Base-by-base conservation (phyloP, 1,284 basidiomycete species). In the Irpex sp. region DNA sequence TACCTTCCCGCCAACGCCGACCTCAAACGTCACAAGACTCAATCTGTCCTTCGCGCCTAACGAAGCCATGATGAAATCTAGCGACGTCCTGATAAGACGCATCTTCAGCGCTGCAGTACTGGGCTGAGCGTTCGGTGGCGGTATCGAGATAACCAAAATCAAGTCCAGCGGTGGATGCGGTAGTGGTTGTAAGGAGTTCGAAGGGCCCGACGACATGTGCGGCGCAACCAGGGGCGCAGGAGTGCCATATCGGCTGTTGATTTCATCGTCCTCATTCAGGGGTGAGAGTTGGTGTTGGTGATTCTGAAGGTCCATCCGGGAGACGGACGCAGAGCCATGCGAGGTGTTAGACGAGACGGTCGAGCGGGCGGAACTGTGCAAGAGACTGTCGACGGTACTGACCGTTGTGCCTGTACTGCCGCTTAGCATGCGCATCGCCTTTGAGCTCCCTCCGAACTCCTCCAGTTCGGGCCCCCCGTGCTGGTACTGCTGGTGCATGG, bases 141-240 rank as follows among this genome's bases (percentile, higher is more conserved):
- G 95, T 0, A 98, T 80, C 1, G 95, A 94, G 49, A 98, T 78
- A 61, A 98, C 93, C 59, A 98, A 83, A 70, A 98, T 93, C 60
- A 99, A 83, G 74, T 99, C 97, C 69, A 97, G 80, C 0, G 95
- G 85, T 0, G 95, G 90, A 73, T 98, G 95, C 15, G 87, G 83
- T 2, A 96, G 83, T 6, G 92, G 92, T 0, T 85, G 79, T 47
- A 93, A 83, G 31, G 87, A 89, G 75, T 93, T 93, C 51, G 87
- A 90, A 31, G 90, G 87, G 5, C 87, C 90, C 19, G 83, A 79
- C n/a, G 88, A 88, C 55, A 87, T 82, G 72, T 92, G 86, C 6
- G 91, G 91, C n/a, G 89, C 83, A 31, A 92, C 88, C 58, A 88
- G 76, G 19, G 83, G 76, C 15, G 82, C 78, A 4, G 85, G 81